These are phyloP conservation scores for Solanum stenotomum DNA, from an alignment of 257 asterid species.

Conservation along the genomic window DNA sequence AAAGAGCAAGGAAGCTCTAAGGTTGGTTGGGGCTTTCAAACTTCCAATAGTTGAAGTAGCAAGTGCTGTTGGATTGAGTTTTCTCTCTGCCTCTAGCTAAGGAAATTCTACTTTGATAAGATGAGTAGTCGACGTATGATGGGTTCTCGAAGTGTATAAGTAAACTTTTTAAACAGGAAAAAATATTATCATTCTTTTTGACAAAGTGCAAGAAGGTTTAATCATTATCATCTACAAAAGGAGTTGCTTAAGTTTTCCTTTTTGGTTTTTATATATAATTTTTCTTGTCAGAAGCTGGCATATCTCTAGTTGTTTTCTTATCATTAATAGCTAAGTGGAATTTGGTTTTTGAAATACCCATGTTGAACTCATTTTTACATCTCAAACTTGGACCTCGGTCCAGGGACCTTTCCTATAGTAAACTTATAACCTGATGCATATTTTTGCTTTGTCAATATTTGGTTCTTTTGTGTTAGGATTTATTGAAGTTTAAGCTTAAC, in stretches of 20 bases:
- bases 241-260: not conserved
- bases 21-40: not conserved
- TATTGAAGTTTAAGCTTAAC: conserved; percentile 16
- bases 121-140: not conserved
- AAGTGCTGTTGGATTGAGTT: not conserved
- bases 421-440: not conserved
- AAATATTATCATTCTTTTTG: not conserved
- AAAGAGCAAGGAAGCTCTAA: not conserved
- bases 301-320: not conserved
- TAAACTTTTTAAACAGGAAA: not conserved
- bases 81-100: not conserved
- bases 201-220: not conserved
- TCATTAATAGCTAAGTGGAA: not conserved
- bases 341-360: not conserved
- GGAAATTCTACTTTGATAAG: not conserved
- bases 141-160: not conserved
- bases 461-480: conserved; percentile 1
- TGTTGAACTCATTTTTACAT: not conserved
- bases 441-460: not conserved
- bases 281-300: not conserved
- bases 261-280: not conserved
- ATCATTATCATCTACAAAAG: not conserved
- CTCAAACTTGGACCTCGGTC: not conserved
- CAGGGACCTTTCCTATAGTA: not conserved
- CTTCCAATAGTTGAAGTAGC: not conserved